phyloP scores from a whole-genome alignment of 2,329 filamentous ascomycete species.

The Neobulgaria alba region DNA sequence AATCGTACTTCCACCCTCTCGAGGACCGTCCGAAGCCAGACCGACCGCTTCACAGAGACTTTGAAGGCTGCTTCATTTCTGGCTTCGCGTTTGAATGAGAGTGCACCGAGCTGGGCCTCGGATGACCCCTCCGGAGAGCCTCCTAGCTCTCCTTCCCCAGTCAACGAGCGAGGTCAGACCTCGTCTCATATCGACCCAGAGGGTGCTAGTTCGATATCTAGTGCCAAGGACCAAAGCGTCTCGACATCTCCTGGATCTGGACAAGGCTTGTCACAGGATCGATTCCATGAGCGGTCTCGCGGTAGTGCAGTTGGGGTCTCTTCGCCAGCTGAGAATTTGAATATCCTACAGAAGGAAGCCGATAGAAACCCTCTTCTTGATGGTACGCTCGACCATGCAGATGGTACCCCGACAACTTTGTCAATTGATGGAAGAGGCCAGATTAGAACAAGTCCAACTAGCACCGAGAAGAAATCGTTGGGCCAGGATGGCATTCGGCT shows the following conservation, averaged over 20 bases:
- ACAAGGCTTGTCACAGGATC: slow-evolving; percentile 40
- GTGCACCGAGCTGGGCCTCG: slow-evolving; percentile 22
- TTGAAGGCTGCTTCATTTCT: slow-evolving; percentile 52
- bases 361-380: slow-evolving; percentile 37
- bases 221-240: slow-evolving; percentile 7
- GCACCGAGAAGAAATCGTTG: too few species aligned
- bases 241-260: slow-evolving; percentile 20
- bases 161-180: too few species aligned
- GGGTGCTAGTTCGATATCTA: slow-evolving; percentile 4
- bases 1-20: slow-evolving; percentile 56
- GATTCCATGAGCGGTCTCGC: slow-evolving; percentile 38
- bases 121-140: too few species aligned
- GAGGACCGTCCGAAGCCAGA: slow-evolving; percentile 52
- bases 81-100: slow-evolving; percentile 47
- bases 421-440: slow-evolving; percentile 10
- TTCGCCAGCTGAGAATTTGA: slow-evolving; percentile 32
- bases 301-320: slow-evolving; percentile 33
- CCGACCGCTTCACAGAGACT: slow-evolving; percentile 52
- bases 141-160: too few species aligned
- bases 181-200: neutral
- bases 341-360: slow-evolving; percentile 38
- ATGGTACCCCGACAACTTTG: neutral
- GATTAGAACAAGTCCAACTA: too few species aligned
- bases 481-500: too few species aligned
- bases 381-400: slow-evolving; percentile 37